These are phyloP conservation scores for Aspergillus piperis DNA, from an alignment of 2,329 filamentous ascomycete genomes.

Conservation along the genomic window DNA sequence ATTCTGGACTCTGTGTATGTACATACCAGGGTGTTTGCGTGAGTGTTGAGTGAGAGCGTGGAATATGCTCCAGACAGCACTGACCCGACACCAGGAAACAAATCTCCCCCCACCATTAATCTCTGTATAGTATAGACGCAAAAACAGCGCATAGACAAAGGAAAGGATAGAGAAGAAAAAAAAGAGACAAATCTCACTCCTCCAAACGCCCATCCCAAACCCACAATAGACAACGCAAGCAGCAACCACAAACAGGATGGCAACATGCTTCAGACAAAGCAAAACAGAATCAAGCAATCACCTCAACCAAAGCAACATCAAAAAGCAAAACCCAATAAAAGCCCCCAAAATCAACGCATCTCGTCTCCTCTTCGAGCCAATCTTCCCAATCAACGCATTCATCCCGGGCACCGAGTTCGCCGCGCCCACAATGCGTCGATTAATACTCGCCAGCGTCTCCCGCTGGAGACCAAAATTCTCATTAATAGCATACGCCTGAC, in stretches of 20 bases:
- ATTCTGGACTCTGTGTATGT: conserved; percentile 9
- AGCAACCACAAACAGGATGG: not conserved
- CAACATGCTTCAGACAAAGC: conserved; percentile 3
- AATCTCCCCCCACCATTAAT: conserved; percentile 14
- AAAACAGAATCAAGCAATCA: conserved; percentile 43
- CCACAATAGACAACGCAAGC: conserved; percentile 7
- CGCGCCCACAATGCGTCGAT: conserved; percentile 83
- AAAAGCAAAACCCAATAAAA: conserved; percentile 89
- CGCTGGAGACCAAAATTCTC: conserved; percentile 86
- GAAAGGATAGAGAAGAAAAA: not conserved
- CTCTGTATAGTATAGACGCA: conserved; percentile 13
- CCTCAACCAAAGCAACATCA: conserved; percentile 79
- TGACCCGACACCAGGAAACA: not conserved
- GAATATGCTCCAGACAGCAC: conserved; percentile 17
- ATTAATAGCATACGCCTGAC: conserved; percentile 94
- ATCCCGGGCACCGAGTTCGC: conserved; percentile 91
- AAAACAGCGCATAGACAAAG: not conserved
- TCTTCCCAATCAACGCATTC: conserved; percentile 86
- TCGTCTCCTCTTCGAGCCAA: conserved; percentile 90
- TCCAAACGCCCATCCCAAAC: conserved; percentile 14
- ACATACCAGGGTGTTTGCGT: conserved; percentile 13
- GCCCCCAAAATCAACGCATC: conserved; percentile 90
- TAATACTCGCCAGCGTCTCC: conserved; percentile 84
- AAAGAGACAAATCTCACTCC: not conserved
- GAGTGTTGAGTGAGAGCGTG: conserved; percentile 12